phyloP scores from a whole-genome alignment of 2,329 filamentous ascomycete species.

The Aspergillus pseudonomiae region DNA sequence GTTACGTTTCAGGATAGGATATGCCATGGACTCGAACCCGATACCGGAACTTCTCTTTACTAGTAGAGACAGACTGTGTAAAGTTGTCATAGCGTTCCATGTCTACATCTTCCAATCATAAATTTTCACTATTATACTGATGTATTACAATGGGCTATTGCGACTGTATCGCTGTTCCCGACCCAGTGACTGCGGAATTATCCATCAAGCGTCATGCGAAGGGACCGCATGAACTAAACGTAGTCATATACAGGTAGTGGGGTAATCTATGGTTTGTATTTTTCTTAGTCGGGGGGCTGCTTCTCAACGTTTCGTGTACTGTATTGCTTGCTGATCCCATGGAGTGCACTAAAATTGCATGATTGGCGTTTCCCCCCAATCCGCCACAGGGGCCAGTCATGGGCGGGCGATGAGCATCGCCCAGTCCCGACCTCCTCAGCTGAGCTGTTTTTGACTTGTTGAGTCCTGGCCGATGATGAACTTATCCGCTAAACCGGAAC shows the following conservation, averaged over 20 bases:
- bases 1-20: neutral
- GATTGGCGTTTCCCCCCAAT: neutral
- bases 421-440: slow-evolving; percentile 9
- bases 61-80: neutral
- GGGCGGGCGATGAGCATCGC: slow-evolving; percentile 6
- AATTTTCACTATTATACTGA: neutral
- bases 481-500: slow-evolving; percentile 74
- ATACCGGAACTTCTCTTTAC: neutral
- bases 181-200: neutral
- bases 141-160: slow-evolving; percentile 1
- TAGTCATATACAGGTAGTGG: neutral
- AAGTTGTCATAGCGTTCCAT: neutral
- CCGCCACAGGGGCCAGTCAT: neutral
- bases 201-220: neutral
- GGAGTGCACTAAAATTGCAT: neutral
- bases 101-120: neutral
- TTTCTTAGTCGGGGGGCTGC: neutral
- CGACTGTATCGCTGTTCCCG: neutral
- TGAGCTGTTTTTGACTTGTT: slow-evolving; percentile 16
- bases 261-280: neutral
- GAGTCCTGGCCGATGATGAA: slow-evolving; percentile 5
- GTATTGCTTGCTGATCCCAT: slow-evolving; percentile 6
- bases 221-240: neutral
- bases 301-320: slow-evolving; percentile 6
- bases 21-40: neutral